These are phyloP conservation scores for Aspergillus funiculosus DNA, from an alignment of 495 filamentous ascomycete species.

Conservation along the genomic window DNA sequence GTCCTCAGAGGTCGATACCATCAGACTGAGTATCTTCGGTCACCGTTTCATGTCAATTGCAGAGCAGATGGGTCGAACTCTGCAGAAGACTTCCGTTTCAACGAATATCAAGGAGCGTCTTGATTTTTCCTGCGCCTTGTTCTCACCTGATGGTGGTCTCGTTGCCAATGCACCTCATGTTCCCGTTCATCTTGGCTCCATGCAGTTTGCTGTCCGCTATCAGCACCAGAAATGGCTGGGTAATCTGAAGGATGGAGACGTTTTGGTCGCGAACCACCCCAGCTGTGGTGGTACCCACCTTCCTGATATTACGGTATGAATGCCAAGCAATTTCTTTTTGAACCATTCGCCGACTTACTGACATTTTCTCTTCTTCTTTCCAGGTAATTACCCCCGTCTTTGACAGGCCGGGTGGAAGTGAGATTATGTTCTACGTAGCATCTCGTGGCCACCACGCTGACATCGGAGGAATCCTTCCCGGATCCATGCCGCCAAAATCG, in stretches of 20 bases:
- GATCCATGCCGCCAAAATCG: constrained; percentile 94
- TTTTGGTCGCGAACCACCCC: constrained; percentile 92
- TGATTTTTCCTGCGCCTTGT: constrained; percentile 94
- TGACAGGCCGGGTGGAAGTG: constrained; percentile 53
- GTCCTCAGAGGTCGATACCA: constrained; percentile 66
- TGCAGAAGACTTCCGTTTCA: constrained; percentile 95
- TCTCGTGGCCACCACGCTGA: constrained; percentile 95
- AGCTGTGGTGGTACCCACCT: constrained; percentile 86
- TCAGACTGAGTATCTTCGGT: constrained; percentile 91
- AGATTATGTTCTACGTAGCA: constrained; percentile 95
- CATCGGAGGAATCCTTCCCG: constrained; percentile 92
- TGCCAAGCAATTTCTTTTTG: too few species aligned
- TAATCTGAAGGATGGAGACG: constrained; percentile 84
- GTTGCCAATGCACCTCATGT: constrained; percentile 95
- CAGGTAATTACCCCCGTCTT: constrained; percentile 80
- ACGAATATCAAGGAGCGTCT: constrained; percentile 98
- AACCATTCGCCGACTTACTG: not conserved
- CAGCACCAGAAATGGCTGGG: constrained; percentile 90
- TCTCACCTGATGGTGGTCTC: constrained; percentile 82
- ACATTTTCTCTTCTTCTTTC: too few species aligned
- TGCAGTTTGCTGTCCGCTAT: constrained; percentile 82
- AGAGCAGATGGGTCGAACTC: constrained; percentile 92
- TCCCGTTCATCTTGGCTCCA: constrained; percentile 75
- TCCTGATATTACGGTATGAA: constrained; percentile 81
- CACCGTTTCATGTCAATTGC: constrained; percentile 99